Conservation (phyloP, 768 basidiomycete species). For the Podaxis carcinomalis region DNA sequence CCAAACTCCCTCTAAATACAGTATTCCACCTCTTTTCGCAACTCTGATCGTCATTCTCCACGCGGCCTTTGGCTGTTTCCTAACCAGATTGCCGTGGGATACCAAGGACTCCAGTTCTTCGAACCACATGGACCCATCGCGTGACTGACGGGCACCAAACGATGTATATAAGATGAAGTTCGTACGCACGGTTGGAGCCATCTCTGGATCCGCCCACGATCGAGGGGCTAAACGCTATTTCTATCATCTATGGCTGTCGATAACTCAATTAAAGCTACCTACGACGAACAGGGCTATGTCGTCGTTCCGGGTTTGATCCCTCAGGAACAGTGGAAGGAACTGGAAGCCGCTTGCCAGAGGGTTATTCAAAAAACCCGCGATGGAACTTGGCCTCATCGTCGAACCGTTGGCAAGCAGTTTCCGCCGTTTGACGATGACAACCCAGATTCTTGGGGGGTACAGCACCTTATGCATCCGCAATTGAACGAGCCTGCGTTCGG, state of each 20-base stretch:
- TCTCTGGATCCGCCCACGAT: not conserved
- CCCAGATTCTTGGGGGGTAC: constrained; percentile 77
- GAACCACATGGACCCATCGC: not conserved
- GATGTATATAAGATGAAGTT: not conserved
- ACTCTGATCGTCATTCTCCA: not conserved
- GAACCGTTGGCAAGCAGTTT: constrained; percentile 76
- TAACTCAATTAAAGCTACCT: constrained; percentile 36
- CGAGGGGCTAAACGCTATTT: not conserved
- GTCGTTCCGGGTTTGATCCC: constrained; percentile 54
- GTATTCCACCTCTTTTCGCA: not conserved
- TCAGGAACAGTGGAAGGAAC: constrained; percentile 28
- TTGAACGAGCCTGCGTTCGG: constrained; percentile 57
- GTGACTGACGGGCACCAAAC: not conserved
- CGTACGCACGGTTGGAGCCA: not conserved
- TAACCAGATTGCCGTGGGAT: not conserved
- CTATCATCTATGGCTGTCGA: not conserved
- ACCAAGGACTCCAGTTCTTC: not conserved
- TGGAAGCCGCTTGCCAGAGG: constrained; percentile 48
- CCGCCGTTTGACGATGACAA: constrained; percentile 60
- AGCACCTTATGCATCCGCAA: constrained; percentile 78
- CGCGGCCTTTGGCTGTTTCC: not conserved
- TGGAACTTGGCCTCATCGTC: constrained; percentile 60
- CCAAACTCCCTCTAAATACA: not conserved
- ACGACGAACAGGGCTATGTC: constrained; percentile 65
- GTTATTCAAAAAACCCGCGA: constrained; percentile 49